Base-by-base conservation (phyloP, 169 alveolate species). In the Amoebophrya sp. region DNA sequence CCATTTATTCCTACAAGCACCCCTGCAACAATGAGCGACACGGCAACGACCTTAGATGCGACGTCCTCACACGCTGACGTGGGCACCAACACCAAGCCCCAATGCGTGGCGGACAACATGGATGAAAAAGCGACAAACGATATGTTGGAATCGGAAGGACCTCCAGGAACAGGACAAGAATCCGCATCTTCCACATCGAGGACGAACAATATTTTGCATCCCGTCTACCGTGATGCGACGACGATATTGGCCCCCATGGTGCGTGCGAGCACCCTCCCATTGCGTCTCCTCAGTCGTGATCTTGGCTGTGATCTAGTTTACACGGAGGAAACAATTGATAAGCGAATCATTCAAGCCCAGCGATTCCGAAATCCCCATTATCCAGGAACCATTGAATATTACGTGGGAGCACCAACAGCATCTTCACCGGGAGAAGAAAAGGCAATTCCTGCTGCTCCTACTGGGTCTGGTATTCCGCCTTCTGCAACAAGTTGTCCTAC, bases 201-300 rank as follows among this genome's bases (percentile, higher is more conserved):
- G n/a, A n/a, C n/a, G 83, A 65, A 65, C 83, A 6, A 6, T 36
- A 65, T 65, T 18, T 0, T 1, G 26, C 83, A 65, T 65, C 83
- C 83, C 2, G 83, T 65, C 33, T 65, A 65, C 83, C 36, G 2
- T 0, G 2, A 65, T 36, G 2, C 2, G 39, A 1, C 2, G 83
- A 65, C 83, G 39, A 65, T 65, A 29, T 36, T 65, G 36, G 83
- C 83, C 12, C 83, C 83, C 83, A 65, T 65, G 83, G 83, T 65
- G 33, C 83, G 83, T 18, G 83, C 83, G 39, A 12, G 36, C 83
- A 65, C 83, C 36, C 83, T 65, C 2, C 83, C 83, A 10, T 36
- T 65, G 83, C 83, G 83, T 29, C 83, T 26, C 38, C 10, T 26
- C 83, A 0, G 12, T 36, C 36, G 33, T 29, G 83, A 65, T 36